phyloP scores from a whole-genome alignment of 768 basidiomycete species.

The Mycena rebaudengoi region DNA sequence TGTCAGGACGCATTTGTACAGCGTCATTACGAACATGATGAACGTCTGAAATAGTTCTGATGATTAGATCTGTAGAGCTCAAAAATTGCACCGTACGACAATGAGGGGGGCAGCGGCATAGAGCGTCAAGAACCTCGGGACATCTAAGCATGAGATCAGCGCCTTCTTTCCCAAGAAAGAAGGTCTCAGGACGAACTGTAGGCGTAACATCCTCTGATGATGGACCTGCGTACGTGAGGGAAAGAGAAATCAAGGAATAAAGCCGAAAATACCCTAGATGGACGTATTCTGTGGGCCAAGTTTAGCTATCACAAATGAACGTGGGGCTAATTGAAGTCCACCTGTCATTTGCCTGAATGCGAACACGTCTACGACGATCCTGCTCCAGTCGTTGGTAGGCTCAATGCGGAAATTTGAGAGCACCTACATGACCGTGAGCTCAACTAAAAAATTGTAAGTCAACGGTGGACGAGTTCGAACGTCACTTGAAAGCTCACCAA shows the following conservation, averaged over 20 bases:
- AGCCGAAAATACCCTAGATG: not conserved
- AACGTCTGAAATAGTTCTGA: not conserved
- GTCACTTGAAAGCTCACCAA: not conserved
- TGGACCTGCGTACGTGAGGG: not conserved
- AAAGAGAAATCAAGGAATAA: too few relatives aligned
- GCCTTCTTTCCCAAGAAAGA: too few relatives aligned
- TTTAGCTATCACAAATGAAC: not conserved
- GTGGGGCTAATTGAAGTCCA: not conserved
- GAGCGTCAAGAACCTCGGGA: slow-evolving; percentile 2
- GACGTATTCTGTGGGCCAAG: not conserved
- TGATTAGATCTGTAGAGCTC: not conserved
- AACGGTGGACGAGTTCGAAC: not conserved
- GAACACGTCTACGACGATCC: not conserved
- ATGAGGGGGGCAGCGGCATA: slow-evolving; percentile 9
- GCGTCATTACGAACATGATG: slow-evolving; percentile 14
- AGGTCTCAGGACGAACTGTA: not conserved
- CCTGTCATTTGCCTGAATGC: slow-evolving; percentile 6
- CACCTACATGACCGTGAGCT: not conserved
- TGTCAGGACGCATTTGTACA: slow-evolving; percentile 2
- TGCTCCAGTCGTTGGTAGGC: not conserved
- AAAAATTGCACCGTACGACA: not conserved
- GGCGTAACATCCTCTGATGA: slow-evolving; percentile 14
- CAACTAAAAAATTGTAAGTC: not conserved
- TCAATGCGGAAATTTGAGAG: not conserved
- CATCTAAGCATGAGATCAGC: not conserved